These are phyloP conservation scores for Hortaea sp. DNA, from an alignment of 2,329 filamentous ascomycete species.

Conservation along the genomic window DNA sequence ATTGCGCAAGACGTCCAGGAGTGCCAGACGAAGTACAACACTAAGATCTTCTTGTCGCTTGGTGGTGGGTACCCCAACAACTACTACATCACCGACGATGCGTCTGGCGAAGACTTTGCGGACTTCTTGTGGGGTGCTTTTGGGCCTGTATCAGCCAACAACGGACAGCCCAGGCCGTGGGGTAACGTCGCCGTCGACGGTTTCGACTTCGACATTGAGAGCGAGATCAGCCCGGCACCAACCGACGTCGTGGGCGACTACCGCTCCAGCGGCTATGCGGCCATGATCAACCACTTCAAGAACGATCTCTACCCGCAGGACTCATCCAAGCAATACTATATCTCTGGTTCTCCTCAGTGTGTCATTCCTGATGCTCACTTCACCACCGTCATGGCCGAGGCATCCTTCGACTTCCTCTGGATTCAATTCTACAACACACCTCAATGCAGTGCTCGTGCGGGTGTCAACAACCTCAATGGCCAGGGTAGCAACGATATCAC, in stretches of 20 bases:
- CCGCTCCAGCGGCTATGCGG: slow-evolving; percentile 26
- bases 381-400: slow-evolving; percentile 24
- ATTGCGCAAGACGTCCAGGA: slow-evolving; percentile 33
- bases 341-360: slow-evolving; percentile 41
- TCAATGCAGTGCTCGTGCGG: slow-evolving; percentile 36
- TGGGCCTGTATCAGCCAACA: slow-evolving; percentile 22
- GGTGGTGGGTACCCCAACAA: slow-evolving; percentile 32
- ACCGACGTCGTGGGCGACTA: slow-evolving; percentile 25
- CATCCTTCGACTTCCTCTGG: slow-evolving; percentile 36
- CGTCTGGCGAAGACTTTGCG: slow-evolving; percentile 33
- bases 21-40: slow-evolving; percentile 33
- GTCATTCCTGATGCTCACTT: slow-evolving; percentile 37
- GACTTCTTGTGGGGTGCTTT: slow-evolving; percentile 38
- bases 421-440: slow-evolving; percentile 41
- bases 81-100: slow-evolving; percentile 34
- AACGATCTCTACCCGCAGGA: slow-evolving; percentile 26
- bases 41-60: slow-evolving; percentile 38
- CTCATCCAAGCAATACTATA: slow-evolving; percentile 33
- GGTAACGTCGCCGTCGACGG: slow-evolving; percentile 41
- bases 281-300: slow-evolving; percentile 40
- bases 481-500: slow-evolving; percentile 15
- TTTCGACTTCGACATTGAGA: slow-evolving; percentile 44
- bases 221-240: slow-evolving; percentile 17
- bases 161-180: slow-evolving; percentile 33
- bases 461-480: slow-evolving; percentile 26